Evolutionary conservation across 352 stramenopile genomes (phyloP).

Genomic region (Discostella stelligera): DNA sequence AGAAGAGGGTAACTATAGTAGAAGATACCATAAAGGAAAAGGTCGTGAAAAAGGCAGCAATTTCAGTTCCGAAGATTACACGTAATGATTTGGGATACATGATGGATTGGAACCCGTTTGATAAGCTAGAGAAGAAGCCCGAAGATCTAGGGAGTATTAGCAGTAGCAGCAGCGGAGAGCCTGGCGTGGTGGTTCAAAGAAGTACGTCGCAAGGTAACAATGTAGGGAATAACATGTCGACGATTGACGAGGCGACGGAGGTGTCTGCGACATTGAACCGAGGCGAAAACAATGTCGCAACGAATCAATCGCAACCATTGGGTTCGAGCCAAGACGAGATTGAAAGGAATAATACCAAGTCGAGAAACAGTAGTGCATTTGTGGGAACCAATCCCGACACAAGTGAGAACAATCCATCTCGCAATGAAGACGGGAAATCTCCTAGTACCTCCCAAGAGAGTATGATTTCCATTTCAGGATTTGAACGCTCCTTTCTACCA

Average conservation of each 20-base stretch:
- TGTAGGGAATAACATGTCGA: conserved; percentile 36
- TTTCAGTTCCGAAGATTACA: conserved; percentile 48
- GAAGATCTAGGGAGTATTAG: background rate
- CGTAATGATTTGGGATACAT: conserved; percentile 80
- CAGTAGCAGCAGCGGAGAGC: background rate
- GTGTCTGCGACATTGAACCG: conserved; percentile 2
- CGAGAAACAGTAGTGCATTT: background rate
- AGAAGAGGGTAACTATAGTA: conserved; percentile 26
- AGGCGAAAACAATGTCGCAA: background rate
- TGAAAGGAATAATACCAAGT: background rate
- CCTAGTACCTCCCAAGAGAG: background rate
- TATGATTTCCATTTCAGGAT: conserved; percentile 30
- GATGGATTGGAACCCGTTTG: conserved; percentile 74
- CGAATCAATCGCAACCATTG: background rate
- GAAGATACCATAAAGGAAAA: conserved; percentile 21
- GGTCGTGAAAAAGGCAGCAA: conserved; percentile 3
- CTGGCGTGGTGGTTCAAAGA: conserved; percentile 1
- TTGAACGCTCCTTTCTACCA: conserved; percentile 62
- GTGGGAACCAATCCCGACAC: background rate
- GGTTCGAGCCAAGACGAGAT: conserved; percentile 5
- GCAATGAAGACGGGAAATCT: conserved; percentile 6
- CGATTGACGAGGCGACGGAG: conserved; percentile 46
- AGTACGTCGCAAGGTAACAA: background rate
- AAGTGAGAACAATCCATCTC: background rate
- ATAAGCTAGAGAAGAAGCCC: conserved; percentile 29